A percentile compares a stretch with the other conserved stretches of the same genome.
Conservation (phyloP, 768 basidiomycete species). For the Suillus tomentosus region DNA sequence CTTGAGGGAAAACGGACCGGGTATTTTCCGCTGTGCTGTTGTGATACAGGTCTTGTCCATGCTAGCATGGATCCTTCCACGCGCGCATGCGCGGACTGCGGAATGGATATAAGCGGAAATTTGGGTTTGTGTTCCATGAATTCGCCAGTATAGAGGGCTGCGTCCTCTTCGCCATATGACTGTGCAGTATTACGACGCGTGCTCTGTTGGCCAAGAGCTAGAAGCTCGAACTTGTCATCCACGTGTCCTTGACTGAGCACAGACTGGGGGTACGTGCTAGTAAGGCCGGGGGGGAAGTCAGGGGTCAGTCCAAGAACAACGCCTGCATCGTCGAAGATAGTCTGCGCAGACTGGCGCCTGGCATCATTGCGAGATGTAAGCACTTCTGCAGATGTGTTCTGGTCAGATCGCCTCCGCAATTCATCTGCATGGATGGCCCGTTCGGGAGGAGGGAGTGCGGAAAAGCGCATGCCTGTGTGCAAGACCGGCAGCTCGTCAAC, state of each 20-base stretch:
- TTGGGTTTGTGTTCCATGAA: constrained; percentile 35
- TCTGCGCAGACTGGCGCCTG: constrained; percentile 25
- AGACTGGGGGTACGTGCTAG: constrained; percentile 30
- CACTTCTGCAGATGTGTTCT: constrained; percentile 18
- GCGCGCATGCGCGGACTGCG: constrained; percentile 14
- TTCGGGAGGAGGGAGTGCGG: constrained; percentile 45
- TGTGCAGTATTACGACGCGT: constrained; percentile 12
- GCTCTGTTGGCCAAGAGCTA: constrained; percentile 27
- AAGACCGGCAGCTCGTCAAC: constrained; percentile 49
- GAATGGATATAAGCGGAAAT: constrained; percentile 27
- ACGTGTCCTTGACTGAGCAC: constrained; percentile 25
- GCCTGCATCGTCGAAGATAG: constrained; percentile 44
- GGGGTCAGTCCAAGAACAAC: constrained; percentile 54
- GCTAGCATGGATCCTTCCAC: constrained; percentile 17
- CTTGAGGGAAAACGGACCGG: constrained; percentile 10
- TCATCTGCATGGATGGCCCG: constrained; percentile 19
- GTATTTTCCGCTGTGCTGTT: constrained; percentile 4
- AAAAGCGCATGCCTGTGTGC: constrained; percentile 50
- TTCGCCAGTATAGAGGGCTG: constrained; percentile 18
- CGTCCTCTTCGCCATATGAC: constrained; percentile 19
- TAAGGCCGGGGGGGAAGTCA: constrained; percentile 41
- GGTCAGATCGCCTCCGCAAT: constrained; percentile 18
- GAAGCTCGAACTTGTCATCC: constrained; percentile 28
- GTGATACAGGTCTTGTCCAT: constrained; percentile 28
- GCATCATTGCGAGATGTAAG: constrained; percentile 7